Percentiles rank a stretch among this genome's conserved stretches.
Evolutionary conservation across 2,329 filamentous ascomycete genomes (phyloP).

Genomic region (Clonostachys solani): DNA sequence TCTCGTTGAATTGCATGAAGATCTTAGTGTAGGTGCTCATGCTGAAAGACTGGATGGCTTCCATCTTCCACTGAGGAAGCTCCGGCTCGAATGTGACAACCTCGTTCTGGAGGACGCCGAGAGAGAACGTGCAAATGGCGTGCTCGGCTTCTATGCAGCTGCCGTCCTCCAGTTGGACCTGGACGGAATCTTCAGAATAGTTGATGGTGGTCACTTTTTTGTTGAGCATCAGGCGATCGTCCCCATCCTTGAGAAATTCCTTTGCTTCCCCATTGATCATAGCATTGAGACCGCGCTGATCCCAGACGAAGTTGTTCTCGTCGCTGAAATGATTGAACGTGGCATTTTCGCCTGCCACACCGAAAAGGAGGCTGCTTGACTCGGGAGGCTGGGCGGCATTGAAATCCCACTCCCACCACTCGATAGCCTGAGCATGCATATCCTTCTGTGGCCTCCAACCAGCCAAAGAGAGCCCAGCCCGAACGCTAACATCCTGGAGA

Average conservation of each 20-base stretch:
- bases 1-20: constrained; percentile 63
- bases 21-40: constrained; percentile 74
- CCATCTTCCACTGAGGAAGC: constrained; percentile 61
- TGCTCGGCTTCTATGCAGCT: constrained; percentile 55
- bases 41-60: constrained; percentile 57
- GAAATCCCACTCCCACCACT: constrained; percentile 35
- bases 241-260: constrained; percentile 44
- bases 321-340: constrained; percentile 60
- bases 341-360: constrained; percentile 51
- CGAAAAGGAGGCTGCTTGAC: constrained; percentile 50
- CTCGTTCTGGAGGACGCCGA: constrained; percentile 63
- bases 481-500: constrained; percentile 51
- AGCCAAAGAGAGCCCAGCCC: constrained; percentile 46
- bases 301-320: constrained; percentile 56
- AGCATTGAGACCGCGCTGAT: constrained; percentile 56
- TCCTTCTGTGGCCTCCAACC: constrained; percentile 53
- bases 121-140: constrained; percentile 63
- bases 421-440: constrained; percentile 44
- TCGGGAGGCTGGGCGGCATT: constrained; percentile 55
- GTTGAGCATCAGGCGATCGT: constrained; percentile 56
- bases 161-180: constrained; percentile 45
- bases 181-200: constrained; percentile 45
- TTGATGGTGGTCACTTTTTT: constrained; percentile 51
- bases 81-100: constrained; percentile 52
- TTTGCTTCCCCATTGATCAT: constrained; percentile 53